phyloP scores from a whole-genome alignment of 768 basidiomycete genomes.

The Amanita muscaria region DNA sequence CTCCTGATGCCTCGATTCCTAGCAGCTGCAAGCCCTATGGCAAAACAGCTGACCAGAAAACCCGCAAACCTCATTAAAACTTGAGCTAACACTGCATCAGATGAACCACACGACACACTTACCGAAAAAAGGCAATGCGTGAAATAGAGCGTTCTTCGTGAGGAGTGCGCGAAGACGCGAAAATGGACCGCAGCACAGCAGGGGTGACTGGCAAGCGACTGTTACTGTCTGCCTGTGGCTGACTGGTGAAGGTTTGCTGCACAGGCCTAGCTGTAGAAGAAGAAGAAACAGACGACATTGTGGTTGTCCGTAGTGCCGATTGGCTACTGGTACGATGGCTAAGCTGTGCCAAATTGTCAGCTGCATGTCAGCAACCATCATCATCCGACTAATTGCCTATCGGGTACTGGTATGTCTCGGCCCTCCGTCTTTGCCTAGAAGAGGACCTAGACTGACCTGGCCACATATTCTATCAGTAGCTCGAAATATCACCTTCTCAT shows the following conservation, averaged over 20 bases:
- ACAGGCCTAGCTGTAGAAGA: constrained; percentile 32
- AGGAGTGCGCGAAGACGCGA: constrained; percentile 75
- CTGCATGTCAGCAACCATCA: too few species aligned
- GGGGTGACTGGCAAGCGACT: constrained; percentile 79
- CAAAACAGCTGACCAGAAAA: constrained; percentile 74
- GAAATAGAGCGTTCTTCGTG: constrained; percentile 80
- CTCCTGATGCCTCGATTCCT: constrained; percentile 60
- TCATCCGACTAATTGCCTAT: background rate
- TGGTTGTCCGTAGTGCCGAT: constrained; percentile 16
- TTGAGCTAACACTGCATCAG: constrained; percentile 3
- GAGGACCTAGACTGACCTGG: constrained; percentile 23
- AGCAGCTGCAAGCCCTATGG: constrained; percentile 68
- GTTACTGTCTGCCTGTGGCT: constrained; percentile 34
- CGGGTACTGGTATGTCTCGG: constrained; percentile 10
- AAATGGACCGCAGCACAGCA: constrained; percentile 73
- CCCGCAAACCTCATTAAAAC: constrained; percentile 56
- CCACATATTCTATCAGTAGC: constrained; percentile 10
- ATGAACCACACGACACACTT: constrained; percentile 10
- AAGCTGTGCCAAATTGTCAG: background rate
- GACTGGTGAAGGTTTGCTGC: constrained; percentile 24
- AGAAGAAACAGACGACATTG: constrained; percentile 38
- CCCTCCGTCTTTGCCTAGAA: constrained; percentile 6
- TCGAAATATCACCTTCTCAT: background rate
- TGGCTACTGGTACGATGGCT: background rate
- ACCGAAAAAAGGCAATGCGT: constrained; percentile 83